Evolutionary conservation across 2,329 filamentous ascomycete species (phyloP).

Genomic region (Pseudogymnoascus sp.): DNA sequence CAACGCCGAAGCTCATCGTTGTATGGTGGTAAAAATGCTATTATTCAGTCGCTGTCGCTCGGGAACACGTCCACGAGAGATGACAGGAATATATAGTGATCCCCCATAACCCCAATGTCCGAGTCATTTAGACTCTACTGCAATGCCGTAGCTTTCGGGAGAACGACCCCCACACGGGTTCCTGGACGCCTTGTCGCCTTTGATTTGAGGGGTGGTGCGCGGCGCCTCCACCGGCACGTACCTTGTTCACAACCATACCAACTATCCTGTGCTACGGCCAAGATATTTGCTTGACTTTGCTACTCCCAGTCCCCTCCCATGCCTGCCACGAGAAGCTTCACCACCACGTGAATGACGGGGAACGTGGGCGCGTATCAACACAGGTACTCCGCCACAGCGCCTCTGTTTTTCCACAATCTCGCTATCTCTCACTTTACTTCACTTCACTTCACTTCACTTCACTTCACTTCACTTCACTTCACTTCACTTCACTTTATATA

Average conservation of each 20-base stretch:
- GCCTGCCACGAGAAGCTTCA: neutral
- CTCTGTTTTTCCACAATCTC: neutral
- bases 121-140: neutral
- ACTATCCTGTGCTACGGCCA: neutral
- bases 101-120: neutral
- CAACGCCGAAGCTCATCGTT: slow-evolving; percentile 1
- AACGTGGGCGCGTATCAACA: neutral
- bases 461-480: neutral
- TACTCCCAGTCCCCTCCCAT: neutral
- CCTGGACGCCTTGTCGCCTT: neutral
- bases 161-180: neutral
- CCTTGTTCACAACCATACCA: neutral
- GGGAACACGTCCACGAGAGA: neutral
- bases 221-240: neutral
- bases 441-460: neutral
- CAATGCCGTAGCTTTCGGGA: neutral
- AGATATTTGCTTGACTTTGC: neutral
- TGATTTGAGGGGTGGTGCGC: neutral
- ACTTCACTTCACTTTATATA: neutral
- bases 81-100: neutral
- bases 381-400: slow-evolving; percentile 1
- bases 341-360: neutral
- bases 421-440: neutral
- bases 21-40: neutral
- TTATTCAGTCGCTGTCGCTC: neutral